Conservation (phyloP, 2,329 filamentous ascomycete genomes). For the Colletotrichum sp. region DNA sequence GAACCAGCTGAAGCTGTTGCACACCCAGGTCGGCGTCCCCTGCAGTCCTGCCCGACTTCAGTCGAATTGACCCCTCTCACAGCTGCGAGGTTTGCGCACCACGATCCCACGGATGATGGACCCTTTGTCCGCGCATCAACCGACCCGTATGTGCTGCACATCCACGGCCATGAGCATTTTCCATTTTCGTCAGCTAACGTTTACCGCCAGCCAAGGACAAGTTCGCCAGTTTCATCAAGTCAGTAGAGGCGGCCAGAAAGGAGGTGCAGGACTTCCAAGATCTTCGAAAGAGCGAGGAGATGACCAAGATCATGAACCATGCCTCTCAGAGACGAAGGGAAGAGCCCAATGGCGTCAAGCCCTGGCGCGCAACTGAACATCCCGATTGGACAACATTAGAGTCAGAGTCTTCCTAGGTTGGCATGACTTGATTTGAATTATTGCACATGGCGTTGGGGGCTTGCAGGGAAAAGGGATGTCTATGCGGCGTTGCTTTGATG, state of each 20-base stretch:
- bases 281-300: slow-evolving; percentile 51
- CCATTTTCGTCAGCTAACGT: neutral
- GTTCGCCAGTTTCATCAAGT: slow-evolving; percentile 51
- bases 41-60: neutral
- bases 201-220: slow-evolving; percentile 52
- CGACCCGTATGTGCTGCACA: slow-evolving; percentile 50
- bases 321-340: slow-evolving; percentile 58
- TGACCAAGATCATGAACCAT: slow-evolving; percentile 54
- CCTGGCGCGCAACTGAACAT: slow-evolving; percentile 64
- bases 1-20: slow-evolving; percentile 57
- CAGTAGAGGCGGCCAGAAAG: slow-evolving; percentile 49
- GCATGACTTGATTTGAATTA: no score
- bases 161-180: neutral
- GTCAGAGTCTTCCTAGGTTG: neutral
- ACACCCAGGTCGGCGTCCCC: slow-evolving; percentile 50
- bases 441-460: neutral
- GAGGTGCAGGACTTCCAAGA: slow-evolving; percentile 59
- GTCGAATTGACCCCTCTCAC: slow-evolving; percentile 4
- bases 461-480: neutral
- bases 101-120: slow-evolving; percentile 57
- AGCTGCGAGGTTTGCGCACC: slow-evolving; percentile 54
- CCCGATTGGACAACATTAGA: slow-evolving; percentile 54
- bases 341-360: slow-evolving; percentile 61
- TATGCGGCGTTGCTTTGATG: neutral
- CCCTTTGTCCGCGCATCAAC: slow-evolving; percentile 53